These are phyloP conservation scores for Gossypium longicalyx DNA, from an alignment of 345 rosid genomes.

Conservation along the genomic window DNA sequence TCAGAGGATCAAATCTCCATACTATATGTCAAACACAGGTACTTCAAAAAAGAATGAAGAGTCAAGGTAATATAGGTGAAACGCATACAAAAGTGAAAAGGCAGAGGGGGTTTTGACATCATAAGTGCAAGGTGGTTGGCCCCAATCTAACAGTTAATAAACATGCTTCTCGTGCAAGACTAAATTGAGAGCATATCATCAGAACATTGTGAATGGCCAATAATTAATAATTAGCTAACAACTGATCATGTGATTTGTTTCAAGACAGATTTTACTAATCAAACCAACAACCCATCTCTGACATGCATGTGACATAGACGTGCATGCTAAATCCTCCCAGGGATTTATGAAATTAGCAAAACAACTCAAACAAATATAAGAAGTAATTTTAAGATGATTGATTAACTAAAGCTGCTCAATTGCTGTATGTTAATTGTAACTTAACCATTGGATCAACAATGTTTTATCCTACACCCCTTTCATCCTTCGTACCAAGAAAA, in stretches of 20 bases:
- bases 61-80: too few species aligned
- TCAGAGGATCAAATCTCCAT: too few species aligned
- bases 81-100: too few species aligned
- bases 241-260: neutral
- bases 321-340: neutral
- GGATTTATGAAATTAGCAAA: neutral
- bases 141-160: neutral
- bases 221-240: neutral
- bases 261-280: neutral
- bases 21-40: too few species aligned
- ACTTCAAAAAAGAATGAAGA: too few species aligned
- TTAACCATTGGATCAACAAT: neutral
- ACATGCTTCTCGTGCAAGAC: neutral
- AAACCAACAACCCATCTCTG: neutral
- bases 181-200: neutral
- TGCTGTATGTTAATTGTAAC: neutral
- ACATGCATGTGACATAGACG: neutral
- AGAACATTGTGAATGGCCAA: neutral
- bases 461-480: neutral
- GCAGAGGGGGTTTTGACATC: neutral
- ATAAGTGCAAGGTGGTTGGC: neutral
- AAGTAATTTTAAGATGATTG: neutral
- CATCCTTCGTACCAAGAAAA: neutral
- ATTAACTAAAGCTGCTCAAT: neutral
- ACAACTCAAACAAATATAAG: neutral